phyloP scores from a whole-genome alignment of 2,329 filamentous ascomycete genomes.

The Dendrostoma leiphaemia region DNA sequence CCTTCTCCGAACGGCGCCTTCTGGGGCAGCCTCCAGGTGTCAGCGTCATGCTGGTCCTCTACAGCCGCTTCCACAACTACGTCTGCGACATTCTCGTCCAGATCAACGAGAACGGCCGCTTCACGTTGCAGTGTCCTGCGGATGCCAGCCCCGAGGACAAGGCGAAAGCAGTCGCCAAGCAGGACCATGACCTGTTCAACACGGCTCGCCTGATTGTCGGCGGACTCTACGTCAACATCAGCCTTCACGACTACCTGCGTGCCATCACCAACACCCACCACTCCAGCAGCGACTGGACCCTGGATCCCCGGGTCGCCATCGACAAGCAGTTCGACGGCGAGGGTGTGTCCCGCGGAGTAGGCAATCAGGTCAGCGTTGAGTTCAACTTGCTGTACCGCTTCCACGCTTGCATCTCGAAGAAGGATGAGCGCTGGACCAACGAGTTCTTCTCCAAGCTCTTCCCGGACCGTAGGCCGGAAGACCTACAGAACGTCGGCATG shows the following conservation, averaged over 20 bases:
- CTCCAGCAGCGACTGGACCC: constrained; percentile 57
- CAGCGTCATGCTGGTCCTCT: constrained; percentile 66
- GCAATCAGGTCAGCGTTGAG: constrained; percentile 66
- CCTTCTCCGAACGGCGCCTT: constrained; percentile 64
- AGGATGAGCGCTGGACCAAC: constrained; percentile 62
- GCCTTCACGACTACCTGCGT: constrained; percentile 57
- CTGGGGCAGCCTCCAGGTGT: constrained; percentile 68
- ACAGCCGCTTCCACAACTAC: constrained; percentile 69
- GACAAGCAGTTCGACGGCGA: constrained; percentile 42
- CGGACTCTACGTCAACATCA: constrained; percentile 57
- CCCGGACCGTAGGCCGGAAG: constrained; percentile 21
- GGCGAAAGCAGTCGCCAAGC: constrained; percentile 32
- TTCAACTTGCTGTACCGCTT: constrained; percentile 68
- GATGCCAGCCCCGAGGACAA: constrained; percentile 5
- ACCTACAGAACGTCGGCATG: constrained; percentile 33
- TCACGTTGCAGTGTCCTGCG: constrained; percentile 39
- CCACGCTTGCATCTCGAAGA: constrained; percentile 59
- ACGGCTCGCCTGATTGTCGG: constrained; percentile 52
- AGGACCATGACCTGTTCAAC: constrained; percentile 52
- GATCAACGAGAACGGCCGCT: constrained; percentile 67
- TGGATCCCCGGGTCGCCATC: constrained; percentile 62
- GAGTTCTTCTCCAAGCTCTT: constrained; percentile 47
- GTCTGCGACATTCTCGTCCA: constrained; percentile 58
- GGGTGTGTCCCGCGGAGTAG: constrained; percentile 53
- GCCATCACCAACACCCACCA: constrained; percentile 60